Base-by-base conservation (phyloP, 495 filamentous ascomycete genomes). In the Hypomontagnella submonticulosa region DNA sequence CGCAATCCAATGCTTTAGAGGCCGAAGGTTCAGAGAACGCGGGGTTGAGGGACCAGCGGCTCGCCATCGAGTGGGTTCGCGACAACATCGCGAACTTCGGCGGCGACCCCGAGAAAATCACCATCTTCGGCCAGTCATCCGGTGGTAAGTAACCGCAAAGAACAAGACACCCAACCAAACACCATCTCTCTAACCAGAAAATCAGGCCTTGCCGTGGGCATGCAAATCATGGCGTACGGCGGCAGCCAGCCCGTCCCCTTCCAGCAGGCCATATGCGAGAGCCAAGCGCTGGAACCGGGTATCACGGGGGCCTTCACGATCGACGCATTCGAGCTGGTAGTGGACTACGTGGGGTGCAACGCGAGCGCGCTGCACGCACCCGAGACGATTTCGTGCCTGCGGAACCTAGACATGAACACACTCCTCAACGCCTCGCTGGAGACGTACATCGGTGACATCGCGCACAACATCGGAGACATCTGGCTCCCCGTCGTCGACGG, bases 31-130 rank as follows among this genome's bases (percentile, higher is more conserved):
- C 71, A 0, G 69, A 75, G 48, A 88, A 85, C 60, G 76, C 85
- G 9, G 86, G 83, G 0, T 67, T 87, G 4, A 78, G 84, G 32
- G 85, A 89, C 71, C 83, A 88, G 67, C 77, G 82, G 4, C 70
- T 85, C 16, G 83, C 77, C 4, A 73, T 86, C 20, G 81, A 84
- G 43, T 86, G 83, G 79, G 76, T 87, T 2, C 76, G 80, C n/a
- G 74, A 80, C 30, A 87, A 89, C 62, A 85, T 88, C 47, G 75
- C 67, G 63, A 77, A 72, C 11, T 90, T 90, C 63, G 87, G 86
- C 38, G 87, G 86, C 15, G 80, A 88, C 62, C 75, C 83, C 2
- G 46, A 72, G 0, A 77, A 75, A 16, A 83, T 88, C 63, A 80
- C 79, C 0, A 80, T 88, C 51, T 82, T 80, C 43, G 87, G 85